phyloP scores from a whole-genome alignment of 2,329 filamentous ascomycete species.

The Fulvia fulva region DNA sequence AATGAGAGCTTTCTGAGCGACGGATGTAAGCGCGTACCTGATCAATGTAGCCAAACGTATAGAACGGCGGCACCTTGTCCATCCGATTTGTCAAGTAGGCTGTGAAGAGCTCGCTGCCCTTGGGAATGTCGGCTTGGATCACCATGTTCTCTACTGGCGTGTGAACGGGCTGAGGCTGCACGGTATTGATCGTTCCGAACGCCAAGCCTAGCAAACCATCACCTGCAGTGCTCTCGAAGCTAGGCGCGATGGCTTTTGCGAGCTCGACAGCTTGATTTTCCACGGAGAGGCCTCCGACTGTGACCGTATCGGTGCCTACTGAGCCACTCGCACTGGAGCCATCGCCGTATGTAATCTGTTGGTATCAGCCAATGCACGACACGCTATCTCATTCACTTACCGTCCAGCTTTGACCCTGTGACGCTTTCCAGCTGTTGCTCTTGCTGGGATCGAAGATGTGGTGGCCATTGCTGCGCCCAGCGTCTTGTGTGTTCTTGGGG shows the following conservation, averaged over 20 bases:
- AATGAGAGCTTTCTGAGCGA: background rate
- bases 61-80: constrained; percentile 52
- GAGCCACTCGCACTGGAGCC: constrained; percentile 61
- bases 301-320: constrained; percentile 61
- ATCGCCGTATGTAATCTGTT: constrained; percentile 63
- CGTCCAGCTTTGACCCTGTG: constrained; percentile 52
- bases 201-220: constrained; percentile 67
- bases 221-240: constrained; percentile 54
- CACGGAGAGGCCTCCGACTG: constrained; percentile 59
- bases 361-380: background rate
- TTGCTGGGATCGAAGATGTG: constrained; percentile 57
- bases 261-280: constrained; percentile 62
- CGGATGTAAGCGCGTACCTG: background rate
- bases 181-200: constrained; percentile 41
- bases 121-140: constrained; percentile 51
- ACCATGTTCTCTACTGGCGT: constrained; percentile 71
- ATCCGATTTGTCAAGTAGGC: constrained; percentile 58
- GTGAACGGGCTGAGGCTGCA: constrained; percentile 47
- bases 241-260: constrained; percentile 54
- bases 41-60: constrained; percentile 71
- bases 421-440: constrained; percentile 56
- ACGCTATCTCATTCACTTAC: background rate
- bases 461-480: constrained; percentile 41
- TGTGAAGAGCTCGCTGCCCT: constrained; percentile 58
- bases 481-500: constrained; percentile 21